Conservation (phyloP, 1,139 yeast species). For the Geotrichum citri-aurantii region DNA sequence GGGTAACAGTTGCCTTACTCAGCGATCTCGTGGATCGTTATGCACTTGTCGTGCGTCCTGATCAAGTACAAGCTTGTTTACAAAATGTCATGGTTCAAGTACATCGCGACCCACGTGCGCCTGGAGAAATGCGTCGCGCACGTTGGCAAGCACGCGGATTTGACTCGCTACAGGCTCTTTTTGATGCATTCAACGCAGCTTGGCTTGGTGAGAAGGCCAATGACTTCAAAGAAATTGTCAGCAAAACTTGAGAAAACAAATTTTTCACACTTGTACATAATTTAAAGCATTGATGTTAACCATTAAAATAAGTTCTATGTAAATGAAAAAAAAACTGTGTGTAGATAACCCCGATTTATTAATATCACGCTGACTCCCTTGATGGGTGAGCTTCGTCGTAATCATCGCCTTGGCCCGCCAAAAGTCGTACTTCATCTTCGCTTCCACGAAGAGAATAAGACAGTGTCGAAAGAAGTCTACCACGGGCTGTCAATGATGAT, state of each 20-base stretch:
- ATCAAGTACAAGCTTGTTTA: constrained; percentile 41
- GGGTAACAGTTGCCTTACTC: constrained; percentile 4
- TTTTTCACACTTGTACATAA: not conserved
- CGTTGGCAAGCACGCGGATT: constrained; percentile 6
- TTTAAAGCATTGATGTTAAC: not conserved
- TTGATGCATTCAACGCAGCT: constrained; percentile 16
- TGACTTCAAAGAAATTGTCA: not conserved
- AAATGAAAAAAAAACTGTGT: not conserved
- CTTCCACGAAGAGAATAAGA: constrained; percentile 17
- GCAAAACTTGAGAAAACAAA: not conserved
- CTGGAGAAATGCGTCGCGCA: constrained; percentile 11
- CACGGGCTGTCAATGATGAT: constrained; percentile 15
- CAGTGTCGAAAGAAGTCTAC: constrained; percentile 15
- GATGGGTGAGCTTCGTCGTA: not conserved
- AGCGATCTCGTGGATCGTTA: constrained; percentile 3
- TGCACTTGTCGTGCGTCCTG: constrained; percentile 8
- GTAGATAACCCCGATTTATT: not conserved
- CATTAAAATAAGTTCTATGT: not conserved
- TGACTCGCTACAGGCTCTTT: constrained; percentile 8
- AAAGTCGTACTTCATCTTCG: constrained; percentile 16
- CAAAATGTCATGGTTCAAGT: constrained; percentile 3
- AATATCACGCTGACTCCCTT: not conserved
- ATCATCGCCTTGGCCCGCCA: constrained; percentile 15
- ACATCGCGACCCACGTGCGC: constrained; percentile 2
- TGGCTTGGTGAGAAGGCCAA: constrained; percentile 12